These are phyloP conservation scores for Mortierella alpina DNA, from an alignment of 192 early-diverging fungal genomes.

Conservation along the genomic window DNA sequence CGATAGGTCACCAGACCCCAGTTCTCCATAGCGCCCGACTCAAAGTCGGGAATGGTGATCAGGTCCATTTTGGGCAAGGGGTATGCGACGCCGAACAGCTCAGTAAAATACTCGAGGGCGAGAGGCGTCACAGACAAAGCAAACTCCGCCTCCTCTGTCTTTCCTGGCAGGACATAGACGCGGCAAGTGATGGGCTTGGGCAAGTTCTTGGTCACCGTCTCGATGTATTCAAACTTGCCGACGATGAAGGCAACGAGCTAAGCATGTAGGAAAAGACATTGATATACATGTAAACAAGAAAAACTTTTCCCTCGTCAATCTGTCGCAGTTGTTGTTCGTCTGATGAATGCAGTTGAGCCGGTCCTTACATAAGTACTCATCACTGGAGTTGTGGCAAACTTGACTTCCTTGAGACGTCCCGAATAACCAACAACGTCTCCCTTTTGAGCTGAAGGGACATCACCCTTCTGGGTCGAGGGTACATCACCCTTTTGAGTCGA, in stretches of 20 bases:
- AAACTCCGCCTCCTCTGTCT: conserved; percentile 83
- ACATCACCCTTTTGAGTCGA: conserved; percentile 42
- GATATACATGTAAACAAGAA: background rate
- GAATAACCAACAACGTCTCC: conserved; percentile 17
- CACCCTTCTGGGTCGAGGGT: conserved; percentile 22
- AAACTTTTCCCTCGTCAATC: background rate
- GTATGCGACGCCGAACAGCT: conserved; percentile 89
- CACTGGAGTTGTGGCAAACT: conserved; percentile 89
- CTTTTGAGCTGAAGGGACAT: conserved; percentile 27
- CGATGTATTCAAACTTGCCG: conserved; percentile 94
- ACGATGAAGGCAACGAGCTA: conserved; percentile 89
- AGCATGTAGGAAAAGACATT: no score
- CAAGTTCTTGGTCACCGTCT: conserved; percentile 76
- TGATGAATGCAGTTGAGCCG: background rate
- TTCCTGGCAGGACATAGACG: conserved; percentile 87
- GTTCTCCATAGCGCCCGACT: conserved; percentile 93
- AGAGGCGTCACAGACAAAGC: conserved; percentile 81
- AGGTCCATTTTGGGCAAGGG: conserved; percentile 93
- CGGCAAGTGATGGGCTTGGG: conserved; percentile 82
- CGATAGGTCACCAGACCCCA: conserved; percentile 97
- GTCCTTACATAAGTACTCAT: conserved; percentile 92
- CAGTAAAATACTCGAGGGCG: conserved; percentile 87
- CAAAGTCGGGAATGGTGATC: conserved; percentile 94
- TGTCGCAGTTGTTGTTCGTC: background rate
- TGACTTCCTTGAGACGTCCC: conserved; percentile 78